phyloP scores from a whole-genome alignment of 2,329 filamentous ascomycete species.

The Emmonsia crescens region DNA sequence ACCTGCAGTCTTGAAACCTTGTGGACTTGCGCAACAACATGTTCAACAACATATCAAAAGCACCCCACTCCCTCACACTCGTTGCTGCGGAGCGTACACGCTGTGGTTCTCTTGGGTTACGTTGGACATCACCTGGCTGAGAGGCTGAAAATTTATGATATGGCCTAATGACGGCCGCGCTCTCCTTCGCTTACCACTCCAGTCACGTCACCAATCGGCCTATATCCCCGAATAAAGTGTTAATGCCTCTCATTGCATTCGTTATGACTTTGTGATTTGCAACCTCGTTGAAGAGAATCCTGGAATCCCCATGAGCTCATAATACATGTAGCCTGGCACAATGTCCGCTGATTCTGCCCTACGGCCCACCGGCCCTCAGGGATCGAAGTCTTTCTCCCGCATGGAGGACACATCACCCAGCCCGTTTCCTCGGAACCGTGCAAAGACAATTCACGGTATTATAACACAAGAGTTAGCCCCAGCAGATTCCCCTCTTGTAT shows the following conservation, averaged over 20 bases:
- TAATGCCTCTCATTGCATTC: no score
- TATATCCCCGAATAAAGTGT: not conserved
- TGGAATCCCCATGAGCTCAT: not conserved
- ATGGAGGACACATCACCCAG: slow-evolving; percentile 3
- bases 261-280: not conserved
- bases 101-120: not conserved
- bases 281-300: not conserved
- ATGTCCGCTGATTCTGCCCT: not conserved
- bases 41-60: not conserved
- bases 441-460: slow-evolving; percentile 18
- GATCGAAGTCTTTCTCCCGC: slow-evolving; percentile 3
- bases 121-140: not conserved
- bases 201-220: not conserved
- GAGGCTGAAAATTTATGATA: not conserved
- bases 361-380: not conserved
- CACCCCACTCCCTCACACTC: not conserved
- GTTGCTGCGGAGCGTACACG: not conserved
- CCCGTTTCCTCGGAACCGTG: slow-evolving; percentile 16
- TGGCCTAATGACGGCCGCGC: not conserved
- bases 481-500: slow-evolving; percentile 12
- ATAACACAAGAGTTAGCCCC: slow-evolving; percentile 7
- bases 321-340: not conserved
- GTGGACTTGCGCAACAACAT: no score
- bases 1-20: not conserved
- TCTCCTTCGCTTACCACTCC: not conserved